These are phyloP conservation scores for Metarhizium guizhouense DNA, from an alignment of 2,329 filamentous ascomycete genomes.

Conservation along the genomic window DNA sequence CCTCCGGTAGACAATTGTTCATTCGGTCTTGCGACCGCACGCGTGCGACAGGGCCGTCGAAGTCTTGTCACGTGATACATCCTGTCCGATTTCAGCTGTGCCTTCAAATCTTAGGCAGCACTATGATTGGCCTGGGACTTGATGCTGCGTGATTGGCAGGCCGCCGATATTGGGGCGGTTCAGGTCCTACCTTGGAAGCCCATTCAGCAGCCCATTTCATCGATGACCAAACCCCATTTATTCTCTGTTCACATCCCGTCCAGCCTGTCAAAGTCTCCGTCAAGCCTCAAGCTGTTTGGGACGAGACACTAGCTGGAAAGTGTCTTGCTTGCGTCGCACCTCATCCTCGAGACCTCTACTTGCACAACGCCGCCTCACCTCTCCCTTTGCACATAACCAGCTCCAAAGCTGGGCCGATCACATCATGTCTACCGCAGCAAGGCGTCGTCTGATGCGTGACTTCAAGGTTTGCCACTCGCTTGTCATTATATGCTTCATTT, in stretches of 20 bases:
- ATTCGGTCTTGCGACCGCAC: no score
- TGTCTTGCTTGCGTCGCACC: not conserved
- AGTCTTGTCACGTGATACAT: slow-evolving; percentile 3
- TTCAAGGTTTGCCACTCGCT: slow-evolving; percentile 67
- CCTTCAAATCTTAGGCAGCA: not conserved
- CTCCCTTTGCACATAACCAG: not conserved
- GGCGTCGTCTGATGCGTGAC: slow-evolving; percentile 95
- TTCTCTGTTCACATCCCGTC: slow-evolving; percentile 10
- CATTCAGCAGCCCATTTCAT: not conserved
- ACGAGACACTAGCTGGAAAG: not conserved
- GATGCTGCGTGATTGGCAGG: slow-evolving; percentile 14
- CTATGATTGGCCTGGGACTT: slow-evolving; percentile 8
- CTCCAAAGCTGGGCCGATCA: slow-evolving; percentile 5
- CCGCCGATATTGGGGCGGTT: not conserved
- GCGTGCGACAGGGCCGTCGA: not conserved
- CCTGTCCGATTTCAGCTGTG: not conserved
- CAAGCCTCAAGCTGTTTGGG: not conserved
- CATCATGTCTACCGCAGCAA: slow-evolving; percentile 76
- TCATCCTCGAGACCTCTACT: not conserved
- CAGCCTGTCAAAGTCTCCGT: not conserved
- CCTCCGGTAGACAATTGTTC: not conserved
- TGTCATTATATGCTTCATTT: not conserved
- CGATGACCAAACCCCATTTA: slow-evolving; percentile 19
- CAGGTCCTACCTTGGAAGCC: no score
- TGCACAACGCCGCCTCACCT: not conserved